Base-by-base conservation (phyloP, 2,329 filamentous ascomycete genomes). In the Fusarium gaditjirri region DNA sequence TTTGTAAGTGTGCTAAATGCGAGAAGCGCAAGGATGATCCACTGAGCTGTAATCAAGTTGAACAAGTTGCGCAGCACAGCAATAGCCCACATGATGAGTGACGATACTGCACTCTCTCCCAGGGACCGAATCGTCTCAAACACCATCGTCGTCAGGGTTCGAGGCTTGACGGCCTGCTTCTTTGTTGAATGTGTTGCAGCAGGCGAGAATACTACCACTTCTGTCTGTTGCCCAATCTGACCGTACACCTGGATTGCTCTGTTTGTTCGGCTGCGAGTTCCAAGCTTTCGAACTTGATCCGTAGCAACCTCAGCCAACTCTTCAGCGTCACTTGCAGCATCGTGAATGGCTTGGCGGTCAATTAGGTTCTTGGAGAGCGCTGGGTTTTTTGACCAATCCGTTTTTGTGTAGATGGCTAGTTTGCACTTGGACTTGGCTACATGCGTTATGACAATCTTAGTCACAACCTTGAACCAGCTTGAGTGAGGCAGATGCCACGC, bases 361-460 rank as follows among this genome's bases (percentile, higher is more conserved):
- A 92, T 85, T 61, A 92, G 80, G 53, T 85, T 87, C 79, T 89
- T 90, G 21, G 87, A 87, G 44, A 91, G 83, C 1, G 87, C 85
- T 16, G 91, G 91, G 59, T 88, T 85, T 72, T 90, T 92, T 31
- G 90, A 87, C 96, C 96, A 98, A 75, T 94, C 93, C n/a, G 97
- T 90, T 76, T 92, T 93, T 58, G 91, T 93, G 82, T 94, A 97
- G 46, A 98, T 89, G 31, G 94, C 92, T 61, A 99, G 88, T 83
- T 96, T 98, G 81, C 94, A 97, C 80, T 92, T 94, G 17, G 93
- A 94, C 83, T 98, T 98, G 57, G 94, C 91, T 67, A 95, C 88
- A 78, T 98, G 94, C 5, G 96, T 98, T 70, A 99, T 96, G 71
- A 98, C 94, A 70, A 97, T 91, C 82, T 97, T 98, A 73, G 90